These are phyloP conservation scores for Podospora sp. DNA, from an alignment of 495 filamentous ascomycete species.

Conservation along the genomic window DNA sequence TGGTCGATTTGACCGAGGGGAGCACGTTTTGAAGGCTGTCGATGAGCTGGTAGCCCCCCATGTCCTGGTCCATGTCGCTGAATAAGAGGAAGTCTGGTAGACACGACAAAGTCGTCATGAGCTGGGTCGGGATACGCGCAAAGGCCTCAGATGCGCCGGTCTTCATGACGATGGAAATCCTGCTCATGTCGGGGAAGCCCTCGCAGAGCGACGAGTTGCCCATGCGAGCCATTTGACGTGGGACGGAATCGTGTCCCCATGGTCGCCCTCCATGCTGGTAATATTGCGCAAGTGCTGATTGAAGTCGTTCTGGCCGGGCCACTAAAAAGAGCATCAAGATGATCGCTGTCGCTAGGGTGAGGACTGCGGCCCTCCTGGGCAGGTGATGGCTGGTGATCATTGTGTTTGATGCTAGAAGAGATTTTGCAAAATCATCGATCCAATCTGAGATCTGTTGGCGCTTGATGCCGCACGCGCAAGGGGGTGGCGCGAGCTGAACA, in stretches of 20 bases:
- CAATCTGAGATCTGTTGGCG: too few species aligned
- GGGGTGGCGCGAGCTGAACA: too few species aligned
- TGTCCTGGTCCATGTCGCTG: conserved; percentile 57
- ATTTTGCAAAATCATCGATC: too few species aligned
- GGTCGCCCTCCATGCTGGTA: background rate
- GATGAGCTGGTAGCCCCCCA: conserved; percentile 50
- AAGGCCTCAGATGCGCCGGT: conserved; percentile 59
- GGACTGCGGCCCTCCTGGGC: background rate
- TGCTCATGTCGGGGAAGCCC: conserved; percentile 41
- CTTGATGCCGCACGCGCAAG: too few species aligned
- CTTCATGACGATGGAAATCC: conserved; percentile 56
- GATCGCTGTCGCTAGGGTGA: background rate
- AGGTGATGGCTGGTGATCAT: too few species aligned
- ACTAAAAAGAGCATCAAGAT: background rate
- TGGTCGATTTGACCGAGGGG: conserved; percentile 33
- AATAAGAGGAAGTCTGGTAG: conserved; percentile 59
- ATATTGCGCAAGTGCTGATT: background rate
- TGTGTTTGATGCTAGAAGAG: too few species aligned
- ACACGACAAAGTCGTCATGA: conserved; percentile 56
- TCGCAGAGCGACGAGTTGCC: conserved; percentile 28
- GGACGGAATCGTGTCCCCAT: too few species aligned
- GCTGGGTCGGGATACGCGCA: conserved; percentile 56
- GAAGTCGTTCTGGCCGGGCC: background rate
- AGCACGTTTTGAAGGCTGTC: conserved; percentile 56
- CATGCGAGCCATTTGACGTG: background rate